Percentiles rank a stretch among this genome's conserved stretches.
Conservation (phyloP, 2,329 filamentous ascomycete genomes). For the Plenodomus tracheiphilus region DNA sequence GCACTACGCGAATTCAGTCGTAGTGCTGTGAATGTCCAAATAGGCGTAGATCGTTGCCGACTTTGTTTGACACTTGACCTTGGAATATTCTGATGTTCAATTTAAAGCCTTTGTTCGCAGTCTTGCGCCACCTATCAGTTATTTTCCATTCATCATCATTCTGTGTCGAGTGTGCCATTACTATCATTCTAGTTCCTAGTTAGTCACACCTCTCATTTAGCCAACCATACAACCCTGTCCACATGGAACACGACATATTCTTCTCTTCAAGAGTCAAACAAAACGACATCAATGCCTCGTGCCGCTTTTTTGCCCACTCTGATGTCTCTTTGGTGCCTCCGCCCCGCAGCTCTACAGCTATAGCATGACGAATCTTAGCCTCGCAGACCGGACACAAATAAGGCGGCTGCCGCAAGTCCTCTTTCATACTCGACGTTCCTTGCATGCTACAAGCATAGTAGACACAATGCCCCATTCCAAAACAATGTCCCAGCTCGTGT, state of each 20-base stretch:
- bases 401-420: conserved; percentile 65
- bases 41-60: not conserved
- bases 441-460: conserved; percentile 70
- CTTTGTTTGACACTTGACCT: too few relatives aligned
- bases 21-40: not conserved
- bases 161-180: too few relatives aligned
- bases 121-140: too few relatives aligned
- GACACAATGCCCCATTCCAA: conserved; percentile 67
- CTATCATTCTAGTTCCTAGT: not conserved
- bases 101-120: too few relatives aligned
- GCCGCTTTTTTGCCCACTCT: conserved; percentile 41
- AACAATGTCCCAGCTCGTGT: conserved; percentile 70
- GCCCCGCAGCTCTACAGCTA: conserved; percentile 22
- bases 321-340: conserved; percentile 23
- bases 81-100: too few relatives aligned
- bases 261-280: conserved; percentile 49
- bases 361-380: conserved; percentile 52
- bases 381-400: conserved; percentile 65
- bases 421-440: conserved; percentile 58
- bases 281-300: conserved; percentile 46
- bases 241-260: conserved; percentile 22
- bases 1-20: not conserved
- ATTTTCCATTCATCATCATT: too few relatives aligned
- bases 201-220: conserved; percentile 2
- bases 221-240: conserved; percentile 23